Evolutionary conservation across 768 basidiomycete species (phyloP).

Genomic region (Hygrocybe coccinea): DNA sequence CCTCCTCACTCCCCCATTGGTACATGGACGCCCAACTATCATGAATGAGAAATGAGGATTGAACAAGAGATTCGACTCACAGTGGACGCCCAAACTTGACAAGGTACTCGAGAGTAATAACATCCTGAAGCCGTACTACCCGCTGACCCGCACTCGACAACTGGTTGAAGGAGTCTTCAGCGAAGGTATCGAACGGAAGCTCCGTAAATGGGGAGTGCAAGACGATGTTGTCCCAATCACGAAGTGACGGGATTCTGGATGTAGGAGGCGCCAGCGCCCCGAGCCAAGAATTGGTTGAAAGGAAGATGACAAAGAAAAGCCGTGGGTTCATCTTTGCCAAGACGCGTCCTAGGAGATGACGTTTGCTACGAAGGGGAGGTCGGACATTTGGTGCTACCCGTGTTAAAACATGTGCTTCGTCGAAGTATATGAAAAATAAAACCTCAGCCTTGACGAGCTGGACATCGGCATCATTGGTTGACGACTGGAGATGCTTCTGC

Average conservation of each 20-base stretch:
- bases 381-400: neutral
- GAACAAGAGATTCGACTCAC: neutral
- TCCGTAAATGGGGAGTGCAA: slow-evolving; percentile 7
- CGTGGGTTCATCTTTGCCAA: slow-evolving; percentile 5
- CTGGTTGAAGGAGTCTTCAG: slow-evolving; percentile 2
- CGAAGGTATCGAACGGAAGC: slow-evolving; percentile 7
- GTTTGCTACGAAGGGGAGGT: neutral
- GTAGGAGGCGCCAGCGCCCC: slow-evolving; percentile 2
- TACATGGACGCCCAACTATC: slow-evolving; percentile 6
- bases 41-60: neutral
- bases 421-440: slow-evolving; percentile 6
- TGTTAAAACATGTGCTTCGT: slow-evolving; percentile 5
- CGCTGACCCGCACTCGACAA: neutral
- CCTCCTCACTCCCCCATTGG: neutral
- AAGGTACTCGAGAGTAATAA: slow-evolving; percentile 2
- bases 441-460: neutral
- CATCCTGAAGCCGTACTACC: neutral
- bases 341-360: slow-evolving; percentile 5
- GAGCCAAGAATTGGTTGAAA: slow-evolving; percentile 6
- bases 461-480: neutral
- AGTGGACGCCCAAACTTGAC: slow-evolving; percentile 8
- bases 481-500: neutral
- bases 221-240: slow-evolving; percentile 1
- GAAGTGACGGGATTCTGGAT: slow-evolving; percentile 1
- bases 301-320: slow-evolving; percentile 4